Evolutionary conservation across 805 yeast species (phyloP), one percentile per base, ranked within the genome.

Genomic region (Tetrapisispora taiwanensis): DNA sequence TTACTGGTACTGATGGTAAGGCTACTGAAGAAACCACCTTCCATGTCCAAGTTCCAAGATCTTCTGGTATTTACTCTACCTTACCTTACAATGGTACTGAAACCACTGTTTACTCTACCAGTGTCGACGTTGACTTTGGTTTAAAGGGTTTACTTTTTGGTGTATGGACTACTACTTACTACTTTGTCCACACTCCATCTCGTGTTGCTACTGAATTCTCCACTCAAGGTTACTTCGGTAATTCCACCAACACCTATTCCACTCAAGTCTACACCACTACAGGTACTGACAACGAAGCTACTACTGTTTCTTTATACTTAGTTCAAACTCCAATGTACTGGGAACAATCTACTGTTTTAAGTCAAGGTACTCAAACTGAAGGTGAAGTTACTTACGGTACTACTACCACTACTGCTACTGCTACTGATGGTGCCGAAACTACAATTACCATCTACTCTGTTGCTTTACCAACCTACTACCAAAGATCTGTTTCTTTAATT

Each of bases 1-100:
- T 40, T 30, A 30, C 43, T 15, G 52, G 51, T 14, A 12, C 48
- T 12, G 47, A 51, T 19, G 48, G 46, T 14, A 35, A 33, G 1
- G 47, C 38, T 17, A 45, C 52, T 18, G 37, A 41, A 7, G 45
- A 36, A n/a, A 51, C 52, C 19, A 20, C 38, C 32, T 46, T 42
- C 46, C 45, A 42, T 28, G 48, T 50, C 3, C 48, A 48, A 35
- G 48, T 51, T 13, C 53, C 53, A 42, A 38, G 39, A 35, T 35
- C 37, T 15, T 14, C 44, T 4, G 44, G 44, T 35, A 24, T 41
- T 14, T 27, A 30, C n/a, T 30, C 40, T 15, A 34, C 17, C 9
- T 18, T 30, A 6, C 19, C 44, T 8, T 35, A 26, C 26, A 30
- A 19, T 17, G 44, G 39, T 22, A 30, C 39, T 15, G 33, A 12